Percentiles rank a stretch among this genome's conserved stretches.
phyloP scores from a whole-genome alignment of 768 basidiomycete genomes.

The Lactarius pseudohatsudake region DNA sequence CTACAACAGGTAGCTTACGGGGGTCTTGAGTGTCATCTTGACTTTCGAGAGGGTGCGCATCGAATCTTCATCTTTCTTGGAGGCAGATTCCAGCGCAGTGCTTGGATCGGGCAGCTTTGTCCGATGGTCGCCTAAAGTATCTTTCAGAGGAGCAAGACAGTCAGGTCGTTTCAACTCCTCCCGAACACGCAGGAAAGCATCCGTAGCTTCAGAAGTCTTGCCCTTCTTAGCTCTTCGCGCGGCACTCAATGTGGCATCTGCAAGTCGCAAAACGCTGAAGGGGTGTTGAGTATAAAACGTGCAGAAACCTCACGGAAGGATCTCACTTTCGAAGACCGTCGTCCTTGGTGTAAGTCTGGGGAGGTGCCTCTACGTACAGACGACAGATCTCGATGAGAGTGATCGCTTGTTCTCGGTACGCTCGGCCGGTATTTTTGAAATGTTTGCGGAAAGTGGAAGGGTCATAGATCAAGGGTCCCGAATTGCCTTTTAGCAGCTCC shows the following conservation, averaged over 20 bases:
- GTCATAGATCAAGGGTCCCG: background rate
- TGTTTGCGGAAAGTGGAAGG: background rate
- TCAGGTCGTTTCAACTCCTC: background rate
- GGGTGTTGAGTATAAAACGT: no score
- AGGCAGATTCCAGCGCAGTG: background rate
- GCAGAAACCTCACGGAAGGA: background rate
- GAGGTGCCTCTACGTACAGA: background rate
- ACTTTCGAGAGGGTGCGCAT: background rate
- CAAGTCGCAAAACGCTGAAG: background rate
- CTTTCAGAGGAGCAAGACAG: background rate
- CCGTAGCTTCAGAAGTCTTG: background rate
- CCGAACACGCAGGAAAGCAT: background rate
- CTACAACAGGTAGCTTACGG: background rate
- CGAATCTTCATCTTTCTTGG: background rate
- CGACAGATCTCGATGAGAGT: slow-evolving; percentile 9
- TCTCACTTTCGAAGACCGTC: background rate
- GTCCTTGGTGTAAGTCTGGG: background rate
- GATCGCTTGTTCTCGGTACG: background rate
- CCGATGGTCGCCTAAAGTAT: background rate
- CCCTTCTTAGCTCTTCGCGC: background rate
- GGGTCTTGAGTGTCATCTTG: background rate
- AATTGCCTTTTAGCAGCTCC: background rate
- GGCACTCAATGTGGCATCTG: background rate
- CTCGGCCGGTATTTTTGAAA: slow-evolving; percentile 1
- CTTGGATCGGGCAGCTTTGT: background rate